Evolutionary conservation across 148 eudicot genomes (phyloP), one percentile per base, ranked within the genome.

Genomic region (Vaccinium myrtillus): DNA sequence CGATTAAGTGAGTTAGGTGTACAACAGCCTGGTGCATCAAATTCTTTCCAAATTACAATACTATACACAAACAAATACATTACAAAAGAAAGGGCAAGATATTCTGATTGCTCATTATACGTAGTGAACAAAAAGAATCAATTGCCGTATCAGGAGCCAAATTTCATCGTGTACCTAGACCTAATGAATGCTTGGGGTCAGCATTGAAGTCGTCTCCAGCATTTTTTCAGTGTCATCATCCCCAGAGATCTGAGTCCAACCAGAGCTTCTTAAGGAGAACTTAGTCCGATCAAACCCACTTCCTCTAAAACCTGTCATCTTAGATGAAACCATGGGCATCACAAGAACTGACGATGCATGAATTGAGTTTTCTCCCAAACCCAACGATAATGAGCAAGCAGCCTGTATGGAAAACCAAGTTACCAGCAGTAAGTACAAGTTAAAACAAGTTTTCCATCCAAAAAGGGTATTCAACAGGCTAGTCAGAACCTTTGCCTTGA

Each of bases 311-410:
- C 99, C 98, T 8, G 93, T 97, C 32, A 94, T 93, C 89, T 95
- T 96, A 2, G 98, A 97, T n/a, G 99, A 97, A 73, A 95, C 90
- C 98, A 97, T 97, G 46, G 98, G 96, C 98, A 97, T 95, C 71
- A 86, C 96, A 21, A 97, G 88, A 83, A 97, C 96, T 8, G 99
- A 95, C 78, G 98, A 95, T 63, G 98, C 96, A 77, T 94, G 93
- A 70, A 97, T 90, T 63, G 98, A 87, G 84, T 93, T 91, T 78
- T 95, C 96, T 87, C 98, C 98, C 88, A 97, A 83, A 48, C 98
- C 98, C 61, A 95, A 79, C 50, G 98, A 87, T 80, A 95, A 81
- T 82, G 94, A 88, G 83, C 94, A 95, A 84, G 94, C 91, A 86
- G 87, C 88, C 98, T 94, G 92, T 87, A 83, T 21, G 70, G 56